These are phyloP conservation scores for Metschnikowia aberdeeniae DNA, from an alignment of 805 yeast species.

Conservation along the genomic window DNA sequence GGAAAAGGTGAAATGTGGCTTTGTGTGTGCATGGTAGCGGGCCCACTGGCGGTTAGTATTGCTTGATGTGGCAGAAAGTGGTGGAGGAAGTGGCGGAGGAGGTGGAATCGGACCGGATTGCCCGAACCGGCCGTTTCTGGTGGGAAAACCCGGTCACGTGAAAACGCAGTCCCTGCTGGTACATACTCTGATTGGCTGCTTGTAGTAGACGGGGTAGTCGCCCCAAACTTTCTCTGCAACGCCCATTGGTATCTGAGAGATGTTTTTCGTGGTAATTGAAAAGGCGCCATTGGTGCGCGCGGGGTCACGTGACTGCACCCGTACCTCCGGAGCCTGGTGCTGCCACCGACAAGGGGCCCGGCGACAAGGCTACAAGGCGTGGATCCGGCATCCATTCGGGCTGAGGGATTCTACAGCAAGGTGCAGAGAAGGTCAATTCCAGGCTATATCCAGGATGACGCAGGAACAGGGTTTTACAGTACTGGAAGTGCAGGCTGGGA, in stretches of 20 bases:
- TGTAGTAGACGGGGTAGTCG: slow-evolving; percentile 54
- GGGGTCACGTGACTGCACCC: neutral
- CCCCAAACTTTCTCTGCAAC: slow-evolving; percentile 42
- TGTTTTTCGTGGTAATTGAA: neutral
- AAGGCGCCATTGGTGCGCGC: slow-evolving; percentile 3
- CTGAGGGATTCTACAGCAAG: no score
- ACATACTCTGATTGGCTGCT: slow-evolving; percentile 63
- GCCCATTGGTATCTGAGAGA: slow-evolving; percentile 11
- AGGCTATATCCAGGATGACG: no score
- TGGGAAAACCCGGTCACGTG: no score
- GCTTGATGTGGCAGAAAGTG: neutral
- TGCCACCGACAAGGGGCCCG: no score
- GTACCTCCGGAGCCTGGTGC: neutral
- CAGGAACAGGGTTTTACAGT: no score
- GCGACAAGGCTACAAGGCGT: no score
- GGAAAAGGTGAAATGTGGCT: slow-evolving; percentile 70
- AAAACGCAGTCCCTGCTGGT: neutral
- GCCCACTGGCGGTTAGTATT: slow-evolving; percentile 45
- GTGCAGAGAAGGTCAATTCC: no score
- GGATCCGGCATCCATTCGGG: no score
- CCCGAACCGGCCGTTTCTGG: no score
- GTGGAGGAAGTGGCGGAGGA: no score
- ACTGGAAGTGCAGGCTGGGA: no score
- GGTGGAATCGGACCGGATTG: no score
- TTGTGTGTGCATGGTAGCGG: slow-evolving; percentile 70